Percentiles rank a stretch among this genome's conserved stretches.
Evolutionary conservation across 208 protist species (phyloP).

Genomic region (Acanthamoeba castellanii): DNA sequence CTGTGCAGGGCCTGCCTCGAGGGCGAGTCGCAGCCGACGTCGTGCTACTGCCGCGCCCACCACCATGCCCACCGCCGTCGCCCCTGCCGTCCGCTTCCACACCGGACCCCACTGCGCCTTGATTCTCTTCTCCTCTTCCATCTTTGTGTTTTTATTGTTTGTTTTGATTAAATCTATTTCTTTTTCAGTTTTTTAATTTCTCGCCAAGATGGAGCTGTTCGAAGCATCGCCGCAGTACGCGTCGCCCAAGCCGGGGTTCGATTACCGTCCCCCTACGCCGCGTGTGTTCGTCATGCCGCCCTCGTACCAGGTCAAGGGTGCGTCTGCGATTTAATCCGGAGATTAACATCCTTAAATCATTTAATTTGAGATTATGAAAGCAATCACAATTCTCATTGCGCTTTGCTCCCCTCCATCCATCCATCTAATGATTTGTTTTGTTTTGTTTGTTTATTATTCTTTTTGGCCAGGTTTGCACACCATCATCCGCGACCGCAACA

Average conservation of each 20-base stretch:
- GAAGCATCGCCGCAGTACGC: not conserved
- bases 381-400: not conserved
- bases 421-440: not conserved
- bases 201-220: not conserved
- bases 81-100: not conserved
- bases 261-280: not conserved
- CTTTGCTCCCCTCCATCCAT: not conserved
- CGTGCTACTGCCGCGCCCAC: not conserved
- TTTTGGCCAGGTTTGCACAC: slow-evolving; percentile 85
- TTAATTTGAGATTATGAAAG: not conserved
- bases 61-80: not conserved
- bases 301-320: slow-evolving; percentile 16
- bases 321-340: not conserved
- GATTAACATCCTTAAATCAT: not conserved
- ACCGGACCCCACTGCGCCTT: not conserved
- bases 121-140: not conserved
- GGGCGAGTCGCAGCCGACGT: not conserved
- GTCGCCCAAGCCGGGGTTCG: slow-evolving; percentile 1
- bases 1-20: not conserved
- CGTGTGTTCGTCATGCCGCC: slow-evolving; percentile 12
- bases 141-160: not conserved
- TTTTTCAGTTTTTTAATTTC: not conserved
- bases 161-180: not conserved
- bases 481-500: slow-evolving; percentile 95
- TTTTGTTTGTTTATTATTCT: not conserved